A percentile compares a stretch with the other conserved stretches of the same genome.
phyloP scores from a whole-genome alignment of 2,329 filamentous ascomycete species.

The Fulvia fulva region DNA sequence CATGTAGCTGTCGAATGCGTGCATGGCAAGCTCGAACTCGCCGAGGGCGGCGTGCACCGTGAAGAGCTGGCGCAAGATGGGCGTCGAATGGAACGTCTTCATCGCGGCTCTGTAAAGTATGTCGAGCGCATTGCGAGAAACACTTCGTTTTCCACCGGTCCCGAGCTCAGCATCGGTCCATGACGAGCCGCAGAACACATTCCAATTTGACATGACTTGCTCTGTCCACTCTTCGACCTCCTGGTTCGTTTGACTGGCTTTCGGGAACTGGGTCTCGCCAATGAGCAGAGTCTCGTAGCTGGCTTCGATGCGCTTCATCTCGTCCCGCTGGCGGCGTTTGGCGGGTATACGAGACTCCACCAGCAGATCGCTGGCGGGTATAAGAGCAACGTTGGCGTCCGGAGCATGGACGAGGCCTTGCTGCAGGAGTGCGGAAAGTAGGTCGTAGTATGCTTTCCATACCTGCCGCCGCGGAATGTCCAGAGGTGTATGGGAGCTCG shows the following conservation, averaged over 20 bases:
- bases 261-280: conserved; percentile 76
- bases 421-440: conserved; percentile 72
- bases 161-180: conserved; percentile 82
- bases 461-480: conserved; percentile 55
- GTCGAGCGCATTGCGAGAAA: conserved; percentile 73
- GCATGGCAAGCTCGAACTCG: conserved; percentile 87
- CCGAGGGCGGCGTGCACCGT: conserved; percentile 80
- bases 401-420: conserved; percentile 55
- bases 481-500: conserved; percentile 39
- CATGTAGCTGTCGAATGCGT: conserved; percentile 86
- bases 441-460: conserved; percentile 81
- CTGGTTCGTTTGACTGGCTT: conserved; percentile 70
- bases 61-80: conserved; percentile 81
- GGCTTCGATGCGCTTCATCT: conserved; percentile 74
- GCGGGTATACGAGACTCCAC: conserved; percentile 26
- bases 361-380: not conserved
- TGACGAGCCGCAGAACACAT: conserved; percentile 68
- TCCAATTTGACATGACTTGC: conserved; percentile 80
- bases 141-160: conserved; percentile 69
- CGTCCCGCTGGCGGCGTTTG: conserved; percentile 57
- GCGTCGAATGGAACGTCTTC: conserved; percentile 92
- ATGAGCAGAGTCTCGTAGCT: conserved; percentile 77
- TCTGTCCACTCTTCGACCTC: conserved; percentile 81
- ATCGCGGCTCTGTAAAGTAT: conserved; percentile 85
- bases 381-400: conserved; percentile 23